Percentiles rank a stretch among this genome's conserved stretches.
Conservation (phyloP, 1,139 yeast genomes). For the Sugiyamaella xylanicola region DNA sequence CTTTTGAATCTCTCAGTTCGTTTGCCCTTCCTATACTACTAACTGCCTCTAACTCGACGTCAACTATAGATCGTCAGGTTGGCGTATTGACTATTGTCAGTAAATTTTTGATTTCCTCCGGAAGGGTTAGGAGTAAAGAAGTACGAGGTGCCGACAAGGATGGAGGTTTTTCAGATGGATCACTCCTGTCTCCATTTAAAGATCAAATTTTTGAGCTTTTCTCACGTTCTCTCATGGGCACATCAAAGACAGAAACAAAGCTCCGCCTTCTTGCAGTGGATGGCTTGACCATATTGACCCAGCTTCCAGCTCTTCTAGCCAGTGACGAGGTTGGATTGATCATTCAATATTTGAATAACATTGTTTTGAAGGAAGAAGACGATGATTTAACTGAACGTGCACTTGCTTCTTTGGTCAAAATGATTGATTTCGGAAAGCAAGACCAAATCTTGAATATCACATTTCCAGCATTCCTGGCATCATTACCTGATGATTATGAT, state of each 20-base stretch:
- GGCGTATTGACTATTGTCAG: conserved; percentile 55
- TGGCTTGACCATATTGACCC: conserved; percentile 53
- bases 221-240: conserved; percentile 65
- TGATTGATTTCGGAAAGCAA: conserved; percentile 47
- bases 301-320: conserved; percentile 47
- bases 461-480: conserved; percentile 59
- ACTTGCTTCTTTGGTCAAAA: conserved; percentile 55
- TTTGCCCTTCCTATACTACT: conserved; percentile 46
- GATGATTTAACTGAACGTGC: conserved; percentile 43
- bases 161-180: conserved; percentile 24
- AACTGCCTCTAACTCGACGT: conserved; percentile 32
- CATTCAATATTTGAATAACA: conserved; percentile 67
- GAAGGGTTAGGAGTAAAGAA: conserved; percentile 11
- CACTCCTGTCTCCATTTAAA: conserved; percentile 52
- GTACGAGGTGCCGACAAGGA: conserved; percentile 16
- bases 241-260: conserved; percentile 67
- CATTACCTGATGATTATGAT: conserved; percentile 49
- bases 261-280: conserved; percentile 67
- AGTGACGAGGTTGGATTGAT: conserved; percentile 61
- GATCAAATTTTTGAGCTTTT: conserved; percentile 68
- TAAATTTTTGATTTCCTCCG: conserved; percentile 51
- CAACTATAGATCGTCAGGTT: conserved; percentile 59
- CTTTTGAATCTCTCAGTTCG: conserved; percentile 52
- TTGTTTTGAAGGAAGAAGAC: conserved; percentile 51
- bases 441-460: conserved; percentile 58